Evolutionary conservation across 2,329 filamentous ascomycete species (phyloP), one percentile per base, ranked within the genome.

Genomic region (Colletotrichum theobromicola): DNA sequence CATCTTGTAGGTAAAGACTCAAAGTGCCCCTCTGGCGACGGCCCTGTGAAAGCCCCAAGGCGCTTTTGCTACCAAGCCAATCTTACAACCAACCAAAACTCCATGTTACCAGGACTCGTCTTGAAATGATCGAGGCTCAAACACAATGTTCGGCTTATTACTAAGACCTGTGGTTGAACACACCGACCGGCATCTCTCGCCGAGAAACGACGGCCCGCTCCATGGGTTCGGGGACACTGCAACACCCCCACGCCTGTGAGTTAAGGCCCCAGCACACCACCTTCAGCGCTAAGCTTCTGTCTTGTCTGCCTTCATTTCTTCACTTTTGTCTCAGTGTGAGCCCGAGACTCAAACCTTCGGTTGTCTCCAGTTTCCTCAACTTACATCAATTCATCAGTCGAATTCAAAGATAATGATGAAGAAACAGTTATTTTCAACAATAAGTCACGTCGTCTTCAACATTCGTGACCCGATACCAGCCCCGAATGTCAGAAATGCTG

Each of bases 391-490:
- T 50, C 2, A 2, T 35, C 13, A 50, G 7, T 7, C 13, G 10
- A 50, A 13, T 2, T 50, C 2, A 2, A 2, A 5, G 0, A 21
- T n/a, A 2, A 2, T 6, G 0, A 21, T n/a, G 42, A 7, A 0
- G 42, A 13, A 50, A 24, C 10, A 50, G 2, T 50, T 21, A 0
- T 5, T 21, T n/a, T 21, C 5, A 0, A 0, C 10, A 13, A 46
- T 18, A 46, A 12, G 21, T 50, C 6, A 50, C 0, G 3, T 21
- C 42, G n/a, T 4, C 18, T 2, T 13, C n/a, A 21, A n/a, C n/a
- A n/a, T n/a, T n/a, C n/a, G n/a, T n/a, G n/a, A n/a, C n/a, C n/a
- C n/a, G n/a, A n/a, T n/a, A n/a, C n/a, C n/a, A n/a, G n/a, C n/a
- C n/a, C n/a, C n/a, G n/a, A n/a, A n/a, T n/a, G n/a, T n/a, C n/a